Evolutionary conservation across 116 monocot species (phyloP).

Genomic region (Iris pallida): DNA sequence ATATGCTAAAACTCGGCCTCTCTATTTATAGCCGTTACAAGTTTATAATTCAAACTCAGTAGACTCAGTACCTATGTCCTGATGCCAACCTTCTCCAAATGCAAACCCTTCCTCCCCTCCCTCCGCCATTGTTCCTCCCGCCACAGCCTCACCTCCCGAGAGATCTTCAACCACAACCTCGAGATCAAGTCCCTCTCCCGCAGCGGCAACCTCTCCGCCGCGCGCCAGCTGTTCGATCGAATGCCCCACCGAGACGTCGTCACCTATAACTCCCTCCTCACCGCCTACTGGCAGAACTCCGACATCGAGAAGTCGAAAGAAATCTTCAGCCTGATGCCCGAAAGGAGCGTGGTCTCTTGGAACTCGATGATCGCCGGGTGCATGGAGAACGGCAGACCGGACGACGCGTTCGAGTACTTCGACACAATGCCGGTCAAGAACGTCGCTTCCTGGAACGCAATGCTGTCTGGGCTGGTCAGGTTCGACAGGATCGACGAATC

Average conservation of each 20-base stretch:
- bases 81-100: not conserved
- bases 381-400: slow-evolving; percentile 26
- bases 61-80: not conserved
- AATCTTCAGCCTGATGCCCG: slow-evolving; percentile 40
- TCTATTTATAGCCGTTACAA: too few species aligned
- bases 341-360: slow-evolving; percentile 57
- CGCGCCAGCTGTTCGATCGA: slow-evolving; percentile 67
- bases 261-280: slow-evolving; percentile 53
- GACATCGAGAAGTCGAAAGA: slow-evolving; percentile 24
- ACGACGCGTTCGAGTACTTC: slow-evolving; percentile 42
- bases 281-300: slow-evolving; percentile 46
- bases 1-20: too few species aligned
- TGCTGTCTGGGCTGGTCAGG: slow-evolving; percentile 61
- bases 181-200: slow-evolving; percentile 34
- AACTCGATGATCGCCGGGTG: slow-evolving; percentile 76
- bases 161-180: slow-evolving; percentile 38
- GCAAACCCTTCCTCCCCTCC: slow-evolving; percentile 1
- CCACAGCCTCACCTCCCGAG: slow-evolving; percentile 10
- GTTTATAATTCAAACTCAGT: too few species aligned
- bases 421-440: slow-evolving; percentile 50
- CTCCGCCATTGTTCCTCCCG: not conserved
- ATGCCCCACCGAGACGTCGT: slow-evolving; percentile 52
- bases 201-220: slow-evolving; percentile 45
- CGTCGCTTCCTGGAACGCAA: slow-evolving; percentile 74
- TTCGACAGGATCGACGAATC: slow-evolving; percentile 30